Base-by-base conservation (phyloP, 306 rosid genomes). In the Acacia crassicarpa region DNA sequence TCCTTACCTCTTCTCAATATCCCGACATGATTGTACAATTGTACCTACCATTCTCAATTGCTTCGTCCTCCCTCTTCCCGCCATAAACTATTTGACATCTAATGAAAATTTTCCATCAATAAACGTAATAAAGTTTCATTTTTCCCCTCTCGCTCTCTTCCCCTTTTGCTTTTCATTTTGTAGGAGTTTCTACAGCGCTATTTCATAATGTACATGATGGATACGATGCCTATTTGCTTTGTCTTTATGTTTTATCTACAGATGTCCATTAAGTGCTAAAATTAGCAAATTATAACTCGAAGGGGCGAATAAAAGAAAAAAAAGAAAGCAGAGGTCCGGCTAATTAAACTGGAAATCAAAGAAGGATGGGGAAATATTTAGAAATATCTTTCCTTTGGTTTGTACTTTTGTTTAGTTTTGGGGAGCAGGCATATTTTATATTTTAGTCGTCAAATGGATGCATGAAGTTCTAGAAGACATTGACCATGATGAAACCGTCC, bases 381-480 rank as follows among this genome's bases (percentile, higher is more conserved):
- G 33, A 5, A 70, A 13, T 33, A 54, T 25, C 38, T 27, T 23
- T 40, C 19, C 54, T 49, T 44, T 14, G 35, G 70, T 63, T 45
- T 45, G n/a, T 46, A 17, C 6, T 10, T 2, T 12, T 12, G 66
- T 74, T 33, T 49, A 53, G 67, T 33, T 12, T 6, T 1, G 35
- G 22, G 23, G n/a, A 75, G 48, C 25, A 53, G 9, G 51, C 67
- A 49, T 49, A 8, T 76, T 22, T 22, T 17, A 82, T 27, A 45
- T 62, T 66, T 38, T 33, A 75, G 30, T 56, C 4, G 76, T 45
- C 67, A 19, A 11, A 45, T 67, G 23, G 72, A 72, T 72, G 54
- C 59, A 17, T 61, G 40, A 76, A 44, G 77, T 87, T 82, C 43
- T 86, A 17, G 63, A 72, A 82, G 73, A 45, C 69, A 86, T 86